Conservation (phyloP, 371 early-diverging fungal species). For the Lichtheimia ornata region DNA sequence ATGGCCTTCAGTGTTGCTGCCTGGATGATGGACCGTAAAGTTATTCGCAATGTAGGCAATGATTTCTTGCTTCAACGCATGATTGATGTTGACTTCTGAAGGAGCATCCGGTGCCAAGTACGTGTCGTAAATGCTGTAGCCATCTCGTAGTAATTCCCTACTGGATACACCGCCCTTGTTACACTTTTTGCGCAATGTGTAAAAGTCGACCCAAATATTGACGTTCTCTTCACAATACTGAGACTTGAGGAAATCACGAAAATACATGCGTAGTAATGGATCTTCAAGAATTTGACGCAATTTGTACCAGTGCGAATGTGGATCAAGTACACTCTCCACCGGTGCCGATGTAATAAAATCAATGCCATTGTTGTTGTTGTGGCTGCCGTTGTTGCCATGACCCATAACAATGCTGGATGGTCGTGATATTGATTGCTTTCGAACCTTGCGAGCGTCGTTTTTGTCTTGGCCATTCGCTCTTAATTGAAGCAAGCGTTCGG, state of each 20-base stretch:
- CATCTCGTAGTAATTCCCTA: constrained; percentile 52
- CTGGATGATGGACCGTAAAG: constrained; percentile 10
- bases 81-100: constrained; percentile 62
- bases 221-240: constrained; percentile 66
- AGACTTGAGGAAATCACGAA: constrained; percentile 62
- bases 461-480: constrained; percentile 1
- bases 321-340: constrained; percentile 9
- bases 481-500: constrained; percentile 11
- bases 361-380: not conserved
- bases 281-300: constrained; percentile 64
- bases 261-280: constrained; percentile 55
- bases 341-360: constrained; percentile 19
- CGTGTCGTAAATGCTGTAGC: constrained; percentile 60
- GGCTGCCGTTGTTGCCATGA: not conserved
- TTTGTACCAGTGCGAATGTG: constrained; percentile 18
- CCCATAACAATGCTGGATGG: constrained; percentile 11
- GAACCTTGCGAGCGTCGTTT: not conserved
- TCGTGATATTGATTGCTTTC: constrained; percentile 6
- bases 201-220: constrained; percentile 58
- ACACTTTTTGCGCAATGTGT: constrained; percentile 35
- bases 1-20: constrained; percentile 1
- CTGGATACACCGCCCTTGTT: constrained; percentile 31
- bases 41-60: constrained; percentile 12
- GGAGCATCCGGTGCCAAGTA: constrained; percentile 58
- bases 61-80: constrained; percentile 45